Evolutionary conservation across 2,329 filamentous ascomycete genomes (phyloP), one percentile per base, ranked within the genome.

Genomic region (Phialophora verrucosa): DNA sequence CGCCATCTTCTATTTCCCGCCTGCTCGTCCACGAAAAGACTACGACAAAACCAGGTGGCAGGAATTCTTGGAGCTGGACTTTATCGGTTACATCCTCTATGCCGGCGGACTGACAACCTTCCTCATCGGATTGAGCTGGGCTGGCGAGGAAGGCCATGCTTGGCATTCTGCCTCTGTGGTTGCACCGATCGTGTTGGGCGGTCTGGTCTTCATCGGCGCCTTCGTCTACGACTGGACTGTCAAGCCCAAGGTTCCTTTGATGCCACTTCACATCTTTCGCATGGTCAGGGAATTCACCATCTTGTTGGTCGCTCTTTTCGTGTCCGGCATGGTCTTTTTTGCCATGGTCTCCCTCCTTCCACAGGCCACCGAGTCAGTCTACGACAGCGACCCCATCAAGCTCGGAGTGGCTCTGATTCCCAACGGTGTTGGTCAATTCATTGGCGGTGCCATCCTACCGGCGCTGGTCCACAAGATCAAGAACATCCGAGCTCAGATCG

Each of bases 291-390:
- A 62, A 49, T 62, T 62, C 32, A 62, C 50, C 35, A 56, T 62
- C n/a, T 17, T 59, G 11, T 17, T 64, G 62, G 62, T 64, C 20
- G 55, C 55, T 20, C 47, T 57, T 23, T 59, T 64, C 47, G 51
- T 64, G 23, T 32, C 58, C 42, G 65, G 66, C 23, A 82, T 82
- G 78, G 73, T 82, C 6, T 84, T 82, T 72, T 83, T 80, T 72
- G 77, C 76, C n/a, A 73, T 83, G 66, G 81, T 77, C 4, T 75
- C 82, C 8, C 75, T 83, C 17, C 82, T 81, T 78, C 82, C 81
- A 2, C 78, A 78, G 14, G 77, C 79, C 25, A 78, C 83, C 64
- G 63, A 66, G n/a, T 70, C 73, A 17, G 70, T 83, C 7, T 83
- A 80, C 73, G 78, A 77, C 8, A 76, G 73, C 50, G 75, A 79